phyloP scores from a whole-genome alignment of 148 eudicot species.

The Gaultheria prostrata region DNA sequence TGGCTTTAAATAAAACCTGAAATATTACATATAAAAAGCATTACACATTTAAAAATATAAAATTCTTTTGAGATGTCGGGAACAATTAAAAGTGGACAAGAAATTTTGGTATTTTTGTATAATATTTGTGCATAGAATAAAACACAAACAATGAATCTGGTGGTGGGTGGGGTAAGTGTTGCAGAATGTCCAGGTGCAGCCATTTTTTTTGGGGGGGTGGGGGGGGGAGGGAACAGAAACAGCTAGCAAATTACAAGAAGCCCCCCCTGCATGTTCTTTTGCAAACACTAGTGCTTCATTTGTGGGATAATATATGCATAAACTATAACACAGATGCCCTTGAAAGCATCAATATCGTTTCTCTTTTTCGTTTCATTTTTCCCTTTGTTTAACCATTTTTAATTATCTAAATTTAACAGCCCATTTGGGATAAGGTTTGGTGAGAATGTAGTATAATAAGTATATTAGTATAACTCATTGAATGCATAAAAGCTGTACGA shows the following conservation, averaged over 20 bases:
- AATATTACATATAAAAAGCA: too few species aligned
- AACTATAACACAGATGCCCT: background rate
- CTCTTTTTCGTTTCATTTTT: background rate
- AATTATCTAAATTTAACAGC: background rate
- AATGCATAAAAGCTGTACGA: background rate
- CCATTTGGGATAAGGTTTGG: background rate
- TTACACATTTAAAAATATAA: too few species aligned
- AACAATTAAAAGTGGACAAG: too few species aligned
- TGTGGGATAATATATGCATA: background rate
- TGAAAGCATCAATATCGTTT: background rate
- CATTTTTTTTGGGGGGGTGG: too few species aligned
- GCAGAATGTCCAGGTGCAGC: background rate
- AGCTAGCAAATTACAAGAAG: background rate
- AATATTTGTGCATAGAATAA: background rate
- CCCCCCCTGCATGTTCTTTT: background rate
- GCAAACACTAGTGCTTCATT: background rate
- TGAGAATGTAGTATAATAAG: too few species aligned
- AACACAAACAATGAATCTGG: constrained; percentile 4
- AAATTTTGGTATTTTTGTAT: background rate
- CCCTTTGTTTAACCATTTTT: background rate
- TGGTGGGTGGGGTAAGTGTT: background rate
- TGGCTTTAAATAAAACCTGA: too few species aligned
- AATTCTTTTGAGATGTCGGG: too few species aligned
- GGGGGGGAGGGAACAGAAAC: background rate
- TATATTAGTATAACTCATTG: background rate